Evolutionary conservation across 2,329 filamentous ascomycete genomes (phyloP).

Genomic region (Leptographium procerum): DNA sequence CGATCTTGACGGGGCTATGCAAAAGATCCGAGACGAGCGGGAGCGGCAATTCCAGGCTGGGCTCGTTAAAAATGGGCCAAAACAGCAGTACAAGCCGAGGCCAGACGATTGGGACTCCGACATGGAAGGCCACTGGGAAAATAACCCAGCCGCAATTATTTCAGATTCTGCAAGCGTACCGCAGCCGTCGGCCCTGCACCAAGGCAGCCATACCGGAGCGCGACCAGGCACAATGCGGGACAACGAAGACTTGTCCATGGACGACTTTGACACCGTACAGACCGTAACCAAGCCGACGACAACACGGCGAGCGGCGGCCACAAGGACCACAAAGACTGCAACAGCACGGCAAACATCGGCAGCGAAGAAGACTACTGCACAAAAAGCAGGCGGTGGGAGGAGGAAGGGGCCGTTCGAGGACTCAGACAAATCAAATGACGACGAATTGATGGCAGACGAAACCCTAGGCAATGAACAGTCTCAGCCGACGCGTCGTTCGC

Average conservation of each 20-base stretch:
- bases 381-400: constrained; percentile 30
- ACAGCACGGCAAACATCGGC: constrained; percentile 18
- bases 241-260: constrained; percentile 40
- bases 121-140: constrained; percentile 74
- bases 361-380: constrained; percentile 26
- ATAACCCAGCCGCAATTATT: constrained; percentile 57
- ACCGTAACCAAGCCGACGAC: constrained; percentile 19
- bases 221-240: constrained; percentile 15
- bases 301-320: constrained; percentile 10
- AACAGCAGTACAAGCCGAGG: constrained; percentile 56
- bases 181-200: neutral
- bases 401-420: constrained; percentile 29
- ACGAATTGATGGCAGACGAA: constrained; percentile 42
- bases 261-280: constrained; percentile 41
- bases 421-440: constrained; percentile 28
- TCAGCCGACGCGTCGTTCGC: constrained; percentile 18
- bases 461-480: constrained; percentile 22
- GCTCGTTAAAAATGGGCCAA: constrained; percentile 31
- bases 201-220: constrained; percentile 10
- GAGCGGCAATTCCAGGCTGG: constrained; percentile 63
- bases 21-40: constrained; percentile 55
- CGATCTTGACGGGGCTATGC: constrained; percentile 66
- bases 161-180: constrained; percentile 11
- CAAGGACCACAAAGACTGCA: constrained; percentile 24
- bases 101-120: constrained; percentile 84